Evolutionary conservation across 352 stramenopile species (phyloP).

Genomic region (Globisporangium spinosum): DNA sequence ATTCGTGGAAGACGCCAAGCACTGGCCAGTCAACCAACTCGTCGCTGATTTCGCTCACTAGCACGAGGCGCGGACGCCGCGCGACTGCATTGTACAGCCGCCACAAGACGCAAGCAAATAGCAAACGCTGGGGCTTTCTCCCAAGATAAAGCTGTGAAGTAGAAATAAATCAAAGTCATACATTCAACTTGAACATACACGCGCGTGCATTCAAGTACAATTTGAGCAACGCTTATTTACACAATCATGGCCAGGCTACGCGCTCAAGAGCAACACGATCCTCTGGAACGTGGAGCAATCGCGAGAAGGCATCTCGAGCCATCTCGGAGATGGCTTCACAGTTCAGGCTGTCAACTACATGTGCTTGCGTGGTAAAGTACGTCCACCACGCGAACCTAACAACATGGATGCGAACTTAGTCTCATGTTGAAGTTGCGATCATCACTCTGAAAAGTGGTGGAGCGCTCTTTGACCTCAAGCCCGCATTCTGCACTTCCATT

Average conservation of each 20-base stretch:
- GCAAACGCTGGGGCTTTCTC: constrained; percentile 43
- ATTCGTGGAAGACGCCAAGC: constrained; percentile 63
- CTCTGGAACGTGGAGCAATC: no score
- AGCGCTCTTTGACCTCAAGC: not conserved
- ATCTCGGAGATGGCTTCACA: no score
- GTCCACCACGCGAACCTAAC: not conserved
- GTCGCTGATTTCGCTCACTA: constrained; percentile 68
- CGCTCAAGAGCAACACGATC: no score
- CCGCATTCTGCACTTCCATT: constrained; percentile 16
- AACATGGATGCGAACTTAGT: constrained; percentile 6
- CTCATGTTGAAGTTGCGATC: constrained; percentile 36
- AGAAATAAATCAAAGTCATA: not conserved
- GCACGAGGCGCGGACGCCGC: constrained; percentile 58
- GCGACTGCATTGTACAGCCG: constrained; percentile 59
- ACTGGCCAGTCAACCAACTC: constrained; percentile 51
- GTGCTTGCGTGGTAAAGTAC: no score
- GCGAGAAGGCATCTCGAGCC: no score
- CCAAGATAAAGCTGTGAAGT: constrained; percentile 8
- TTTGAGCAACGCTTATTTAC: no score
- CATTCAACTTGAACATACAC: not conserved
- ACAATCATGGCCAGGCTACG: no score
- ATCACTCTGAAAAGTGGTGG: constrained; percentile 34
- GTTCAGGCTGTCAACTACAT: no score
- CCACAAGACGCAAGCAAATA: constrained; percentile 48
- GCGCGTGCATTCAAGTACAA: not conserved